Evolutionary conservation across 345 rosid species (phyloP).

Genomic region (Arabis hirsuta): DNA sequence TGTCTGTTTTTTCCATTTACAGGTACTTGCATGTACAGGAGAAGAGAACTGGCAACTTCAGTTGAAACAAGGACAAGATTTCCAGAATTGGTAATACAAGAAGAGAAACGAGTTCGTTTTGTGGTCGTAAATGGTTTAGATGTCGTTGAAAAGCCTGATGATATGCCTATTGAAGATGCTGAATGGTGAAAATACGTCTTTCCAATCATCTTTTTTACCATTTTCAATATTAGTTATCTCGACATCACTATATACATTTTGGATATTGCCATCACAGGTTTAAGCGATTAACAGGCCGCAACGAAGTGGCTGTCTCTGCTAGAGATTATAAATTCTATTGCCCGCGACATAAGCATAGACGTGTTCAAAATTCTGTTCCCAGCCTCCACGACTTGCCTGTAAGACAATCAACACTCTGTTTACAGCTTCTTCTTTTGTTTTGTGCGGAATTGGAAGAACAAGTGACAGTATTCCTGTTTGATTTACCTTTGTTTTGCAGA

Average conservation of each 20-base stretch:
- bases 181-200: conserved; percentile 64
- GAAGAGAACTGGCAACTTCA: conserved; percentile 97
- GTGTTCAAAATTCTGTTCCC: conserved; percentile 56
- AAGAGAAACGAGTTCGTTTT: conserved; percentile 92
- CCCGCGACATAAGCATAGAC: conserved; percentile 90
- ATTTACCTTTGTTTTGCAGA: conserved; percentile 51
- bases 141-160: conserved; percentile 80
- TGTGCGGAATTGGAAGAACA: background rate
- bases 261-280: conserved; percentile 60
- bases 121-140: conserved; percentile 95
- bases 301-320: conserved; percentile 75
- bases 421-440: background rate
- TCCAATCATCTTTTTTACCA: background rate
- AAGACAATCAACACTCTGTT: conserved; percentile 40
- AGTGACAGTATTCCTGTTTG: conserved; percentile 23
- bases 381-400: conserved; percentile 67
- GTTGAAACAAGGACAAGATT: conserved; percentile 86
- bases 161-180: conserved; percentile 69
- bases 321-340: conserved; percentile 85
- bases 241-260: conserved; percentile 25
- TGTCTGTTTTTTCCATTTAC: background rate
- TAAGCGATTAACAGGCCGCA: conserved; percentile 78
- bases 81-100: conserved; percentile 96
- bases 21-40: conserved; percentile 75
- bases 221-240: background rate